Evolutionary conservation across 148 eudicot genomes (phyloP), one percentile per base, ranked within the genome.

Genomic region (Bassia scoparia): DNA sequence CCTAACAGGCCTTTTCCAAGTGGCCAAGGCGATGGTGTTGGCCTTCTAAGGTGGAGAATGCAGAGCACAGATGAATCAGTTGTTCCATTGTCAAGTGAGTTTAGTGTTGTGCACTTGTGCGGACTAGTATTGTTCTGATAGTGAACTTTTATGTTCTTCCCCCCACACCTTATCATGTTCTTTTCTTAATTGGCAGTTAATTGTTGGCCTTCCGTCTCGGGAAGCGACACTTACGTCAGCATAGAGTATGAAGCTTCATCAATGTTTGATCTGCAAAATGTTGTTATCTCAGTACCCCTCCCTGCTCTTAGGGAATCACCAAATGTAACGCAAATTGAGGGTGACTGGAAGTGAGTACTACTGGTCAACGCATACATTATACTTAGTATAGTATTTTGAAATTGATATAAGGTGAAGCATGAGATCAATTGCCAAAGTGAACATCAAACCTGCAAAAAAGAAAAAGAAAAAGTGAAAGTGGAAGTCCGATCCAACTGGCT

Each of bases 171-270:
- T 46, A 18, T 46, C 18, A 50, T 52, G 24, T 63, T 31, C 49
- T 58, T 53, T 77, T 23, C 43, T 12, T 38, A n/a, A 41, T 72
- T 84, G 61, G 66, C 88, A 95, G 99, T 95, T 64, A 95, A 89
- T 84, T 95, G 99, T 85, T 95, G 99, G 99, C 99, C 99, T 70
- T 91, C 97, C 30, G 86, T 92, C 66, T 95, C 99, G 83, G 97
- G 97, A 69, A 88, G 80, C 72, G 99, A 95, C 63, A 95, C 97
- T 60, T 88, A 89, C 55, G 97, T 95, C 77, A 91, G 82, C 83
- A 87, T 95, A 24, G 99, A 95, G 85, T 95, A 89, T 79, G 99
- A 95, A 84, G 97, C 94, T 76, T 79, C 96, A n/a, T 65, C 85
- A 76, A 81, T 50, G 84, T 89, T 91, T 82, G 96, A 95, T 80